Evolutionary conservation across 2,329 filamentous ascomycete species (phyloP).

Genomic region (Arthroderma sp.): DNA sequence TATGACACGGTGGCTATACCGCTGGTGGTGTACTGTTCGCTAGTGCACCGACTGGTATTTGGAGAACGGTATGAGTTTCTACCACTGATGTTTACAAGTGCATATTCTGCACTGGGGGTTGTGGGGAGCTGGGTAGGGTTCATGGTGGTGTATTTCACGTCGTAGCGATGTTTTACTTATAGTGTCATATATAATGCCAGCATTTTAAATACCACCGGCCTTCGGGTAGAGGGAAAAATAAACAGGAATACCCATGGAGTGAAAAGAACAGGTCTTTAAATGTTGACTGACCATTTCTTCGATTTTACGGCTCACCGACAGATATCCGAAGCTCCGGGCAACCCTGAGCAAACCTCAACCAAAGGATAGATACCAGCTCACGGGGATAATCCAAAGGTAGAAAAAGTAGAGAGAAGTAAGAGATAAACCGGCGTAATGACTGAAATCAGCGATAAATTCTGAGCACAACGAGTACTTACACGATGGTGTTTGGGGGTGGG

Average conservation of each 20-base stretch:
- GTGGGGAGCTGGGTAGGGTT: constrained; percentile 93
- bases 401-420: not conserved
- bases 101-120: constrained; percentile 87
- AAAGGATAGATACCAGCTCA: no score
- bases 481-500: constrained; percentile 29
- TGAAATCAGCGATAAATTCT: constrained; percentile 28
- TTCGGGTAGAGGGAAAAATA: not conserved
- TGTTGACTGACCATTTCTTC: no score
- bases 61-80: constrained; percentile 71
- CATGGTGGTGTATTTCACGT: constrained; percentile 76
- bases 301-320: no score
- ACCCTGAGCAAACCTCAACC: no score
- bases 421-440: not conserved
- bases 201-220: not conserved
- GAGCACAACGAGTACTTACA: constrained; percentile 57
- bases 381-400: no score
- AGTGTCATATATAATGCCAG: not conserved
- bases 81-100: constrained; percentile 92
- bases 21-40: constrained; percentile 73
- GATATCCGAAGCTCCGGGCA: no score
- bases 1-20: constrained; percentile 87
- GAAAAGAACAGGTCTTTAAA: not conserved
- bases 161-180: not conserved
- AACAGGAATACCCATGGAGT: not conserved
- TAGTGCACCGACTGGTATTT: constrained; percentile 73